Percentiles rank a stretch among this genome's conserved stretches.
phyloP scores from a whole-genome alignment of 352 stramenopile genomes.

The Phytophthora nicotianae region DNA sequence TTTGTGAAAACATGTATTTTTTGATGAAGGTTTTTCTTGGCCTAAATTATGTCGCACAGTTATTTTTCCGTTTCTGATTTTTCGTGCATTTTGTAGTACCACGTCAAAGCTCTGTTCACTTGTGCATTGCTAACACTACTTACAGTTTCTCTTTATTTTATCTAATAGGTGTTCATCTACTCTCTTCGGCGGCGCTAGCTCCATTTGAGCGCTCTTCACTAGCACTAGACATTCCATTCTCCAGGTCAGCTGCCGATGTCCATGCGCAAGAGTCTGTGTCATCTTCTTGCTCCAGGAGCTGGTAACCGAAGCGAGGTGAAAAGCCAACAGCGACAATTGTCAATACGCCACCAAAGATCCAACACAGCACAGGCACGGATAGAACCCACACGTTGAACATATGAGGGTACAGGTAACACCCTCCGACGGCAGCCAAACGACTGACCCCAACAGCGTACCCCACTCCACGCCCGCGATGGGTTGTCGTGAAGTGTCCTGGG shows the following conservation, averaged over 20 bases:
- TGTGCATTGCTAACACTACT: no score
- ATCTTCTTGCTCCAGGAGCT: conserved; percentile 11
- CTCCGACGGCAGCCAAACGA: conserved; percentile 27
- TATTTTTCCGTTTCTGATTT: no score
- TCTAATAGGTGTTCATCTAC: no score
- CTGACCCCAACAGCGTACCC: conserved; percentile 33
- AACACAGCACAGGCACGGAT: conserved; percentile 27
- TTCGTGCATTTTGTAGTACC: no score
- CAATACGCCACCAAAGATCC: conserved; percentile 32
- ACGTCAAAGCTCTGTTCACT: no score
- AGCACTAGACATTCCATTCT: conserved; percentile 6
- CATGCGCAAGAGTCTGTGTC: conserved; percentile 1
- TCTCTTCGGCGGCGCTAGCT: no score
- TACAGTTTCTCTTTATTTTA: no score
- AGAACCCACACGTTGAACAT: conserved; percentile 47
- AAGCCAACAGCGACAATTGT: conserved; percentile 9
- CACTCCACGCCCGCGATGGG: conserved; percentile 29
- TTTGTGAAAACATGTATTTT: not conserved
- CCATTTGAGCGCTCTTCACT: not conserved
- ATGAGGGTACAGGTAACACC: conserved; percentile 33
- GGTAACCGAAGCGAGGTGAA: conserved; percentile 22
- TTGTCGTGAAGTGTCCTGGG: conserved; percentile 15
- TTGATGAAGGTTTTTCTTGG: not conserved
- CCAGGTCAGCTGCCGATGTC: conserved; percentile 13
- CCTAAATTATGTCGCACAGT: not conserved